Percentiles rank a stretch among this genome's conserved stretches.
phyloP scores from a whole-genome alignment of 495 filamentous ascomycete genomes.

The Recurvomyces mirabilis region DNA sequence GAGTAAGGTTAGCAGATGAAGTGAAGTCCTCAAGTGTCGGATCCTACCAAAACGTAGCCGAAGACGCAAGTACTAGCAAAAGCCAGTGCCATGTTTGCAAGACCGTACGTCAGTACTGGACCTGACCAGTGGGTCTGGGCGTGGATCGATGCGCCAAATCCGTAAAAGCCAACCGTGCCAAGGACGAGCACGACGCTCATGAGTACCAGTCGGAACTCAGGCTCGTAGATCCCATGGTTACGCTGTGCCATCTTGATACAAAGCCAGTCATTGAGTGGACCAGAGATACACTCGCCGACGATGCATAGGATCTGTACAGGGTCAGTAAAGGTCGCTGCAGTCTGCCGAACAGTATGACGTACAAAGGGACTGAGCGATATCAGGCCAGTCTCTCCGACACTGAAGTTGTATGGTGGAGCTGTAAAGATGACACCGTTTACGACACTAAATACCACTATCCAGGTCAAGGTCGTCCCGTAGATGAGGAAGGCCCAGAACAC shows the following conservation, averaged over 20 bases:
- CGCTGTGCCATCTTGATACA: conserved; percentile 36
- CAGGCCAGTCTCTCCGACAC: conserved; percentile 38
- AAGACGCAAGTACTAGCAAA: conserved; percentile 43
- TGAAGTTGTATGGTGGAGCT: conserved; percentile 43
- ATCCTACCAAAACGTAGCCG: conserved; percentile 37
- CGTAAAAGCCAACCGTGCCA: conserved; percentile 44
- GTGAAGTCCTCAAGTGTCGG: neutral
- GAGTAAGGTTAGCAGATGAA: neutral
- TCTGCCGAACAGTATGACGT: neutral
- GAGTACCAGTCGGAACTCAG: conserved; percentile 43
- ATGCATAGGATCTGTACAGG: conserved; percentile 33
- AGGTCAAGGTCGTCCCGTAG: conserved; percentile 41
- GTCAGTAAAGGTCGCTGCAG: neutral
- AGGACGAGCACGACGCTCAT: conserved; percentile 37
- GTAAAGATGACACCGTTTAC: conserved; percentile 42
- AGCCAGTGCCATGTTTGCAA: conserved; percentile 43
- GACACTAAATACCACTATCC: conserved; percentile 45
- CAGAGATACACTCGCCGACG: conserved; percentile 39
- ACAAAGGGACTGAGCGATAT: conserved; percentile 39
- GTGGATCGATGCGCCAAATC: conserved; percentile 49
- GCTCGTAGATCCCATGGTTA: conserved; percentile 43
- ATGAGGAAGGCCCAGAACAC: conserved; percentile 45
- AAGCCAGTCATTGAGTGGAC: conserved; percentile 42
- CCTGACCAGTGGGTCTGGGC: conserved; percentile 44
- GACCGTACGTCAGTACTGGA: conserved; percentile 41